phyloP scores from a whole-genome alignment of 2,329 filamentous ascomycete species.

The Penicillium sp. region DNA sequence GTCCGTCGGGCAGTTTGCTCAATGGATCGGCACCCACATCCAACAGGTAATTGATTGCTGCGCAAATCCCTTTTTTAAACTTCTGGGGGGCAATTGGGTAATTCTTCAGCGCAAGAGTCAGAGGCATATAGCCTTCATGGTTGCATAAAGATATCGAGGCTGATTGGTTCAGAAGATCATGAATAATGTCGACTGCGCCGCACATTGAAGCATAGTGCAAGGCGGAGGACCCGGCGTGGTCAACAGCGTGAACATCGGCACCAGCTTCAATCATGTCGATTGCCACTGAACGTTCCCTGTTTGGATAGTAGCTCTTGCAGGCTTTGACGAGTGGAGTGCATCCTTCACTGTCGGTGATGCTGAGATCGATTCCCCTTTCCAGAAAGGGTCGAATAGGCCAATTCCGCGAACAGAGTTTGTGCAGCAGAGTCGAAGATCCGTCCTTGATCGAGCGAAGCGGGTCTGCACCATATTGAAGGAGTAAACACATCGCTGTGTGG shows the following conservation, averaged over 20 bases:
- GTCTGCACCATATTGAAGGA: background rate
- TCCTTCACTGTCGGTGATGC: background rate
- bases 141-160: background rate
- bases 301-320: background rate
- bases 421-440: background rate
- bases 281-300: background rate
- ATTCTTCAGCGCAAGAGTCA: background rate
- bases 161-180: background rate
- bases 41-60: background rate
- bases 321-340: background rate
- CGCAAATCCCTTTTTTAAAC: background rate
- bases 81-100: background rate
- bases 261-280: background rate
- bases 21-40: background rate
- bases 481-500: background rate
- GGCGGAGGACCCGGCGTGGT: background rate
- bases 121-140: background rate
- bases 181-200: background rate
- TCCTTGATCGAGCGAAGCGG: background rate
- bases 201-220: background rate
- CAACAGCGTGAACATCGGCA: background rate
- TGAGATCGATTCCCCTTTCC: background rate
- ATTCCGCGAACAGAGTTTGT: background rate
- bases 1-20: background rate
- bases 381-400: background rate